Evolutionary conservation across 1,139 yeast species (phyloP), one percentile per base, ranked within the genome.

Genomic region (Taphrina pruni): DNA sequence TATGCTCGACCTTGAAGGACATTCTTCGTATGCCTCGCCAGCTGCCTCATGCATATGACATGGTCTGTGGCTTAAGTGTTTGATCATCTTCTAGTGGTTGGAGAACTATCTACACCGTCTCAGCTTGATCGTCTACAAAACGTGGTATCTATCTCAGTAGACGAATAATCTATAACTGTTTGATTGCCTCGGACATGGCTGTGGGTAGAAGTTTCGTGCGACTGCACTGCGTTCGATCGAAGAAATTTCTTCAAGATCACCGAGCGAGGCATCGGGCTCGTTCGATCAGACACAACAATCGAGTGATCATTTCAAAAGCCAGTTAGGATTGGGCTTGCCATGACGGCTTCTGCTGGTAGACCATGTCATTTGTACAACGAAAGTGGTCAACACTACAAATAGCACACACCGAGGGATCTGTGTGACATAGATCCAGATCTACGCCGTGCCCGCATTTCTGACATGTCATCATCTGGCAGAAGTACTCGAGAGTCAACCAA

Each of bases 401-500:
- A 39, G 14, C 32, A 26, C 32, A 26, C 32, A 26, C 32, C 32
- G 32, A 26, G 32, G 32, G 32, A 2, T 26, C 32, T 4, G 32
- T 4, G 4, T 26, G 32, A 26, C 32, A 26, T 26, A 26, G 32
- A 26, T 26, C 32, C 32, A 26, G 32, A 26, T 39, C 14, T 39
- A 39, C 43, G 43, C 6, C 43, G 43, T 39, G 43, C 43, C 7
- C 3, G 43, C 43, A 39, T 9, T 14, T 45, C 20, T 14, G n/a
- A 20, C 21, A 45, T 45, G 48, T 14, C 48, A n/a, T 17, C n/a
- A n/a, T n/a, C 48, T 7, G 20, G 48, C 20, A 50, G 54, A 50
- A 8, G 14, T 20, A 50, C 54, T 21, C 54, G 54, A 17, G 54
- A 8, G 36, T 50, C 54, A 26, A 50, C 54, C 36, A 50, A n/a